Percentiles rank a stretch among this genome's conserved stretches.
Evolutionary conservation across 2,329 filamentous ascomycete genomes (phyloP).

Genomic region (Colletotrichum brevisporum): DNA sequence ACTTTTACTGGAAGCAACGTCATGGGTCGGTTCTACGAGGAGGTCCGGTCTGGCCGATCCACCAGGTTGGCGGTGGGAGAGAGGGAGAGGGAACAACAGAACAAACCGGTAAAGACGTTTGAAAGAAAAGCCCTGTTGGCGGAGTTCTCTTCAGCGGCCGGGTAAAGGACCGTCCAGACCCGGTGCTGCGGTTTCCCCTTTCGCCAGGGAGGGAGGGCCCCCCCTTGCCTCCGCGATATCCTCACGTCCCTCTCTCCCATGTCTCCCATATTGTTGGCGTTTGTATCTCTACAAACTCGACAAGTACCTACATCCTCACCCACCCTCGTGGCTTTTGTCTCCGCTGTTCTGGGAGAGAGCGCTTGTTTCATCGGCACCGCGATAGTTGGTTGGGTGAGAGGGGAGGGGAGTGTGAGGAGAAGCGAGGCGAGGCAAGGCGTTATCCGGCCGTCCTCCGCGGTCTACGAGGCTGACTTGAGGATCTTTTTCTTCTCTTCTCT

Average conservation of each 20-base stretch:
- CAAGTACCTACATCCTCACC: slow-evolving; percentile 29
- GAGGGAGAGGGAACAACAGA: no score
- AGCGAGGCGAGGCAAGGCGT: slow-evolving; percentile 18
- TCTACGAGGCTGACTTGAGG: slow-evolving; percentile 19
- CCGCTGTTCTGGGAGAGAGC: neutral
- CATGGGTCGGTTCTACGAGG: no score
- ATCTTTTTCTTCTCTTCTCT: neutral
- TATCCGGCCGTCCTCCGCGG: neutral
- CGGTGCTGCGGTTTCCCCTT: neutral
- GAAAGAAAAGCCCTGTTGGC: no score
- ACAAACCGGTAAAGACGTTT: no score
- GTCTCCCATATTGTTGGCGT: neutral
- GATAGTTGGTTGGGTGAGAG: slow-evolving; percentile 8
- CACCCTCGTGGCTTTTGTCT: neutral
- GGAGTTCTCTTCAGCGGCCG: slow-evolving; percentile 2
- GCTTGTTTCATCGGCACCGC: slow-evolving; percentile 4
- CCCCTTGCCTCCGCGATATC: slow-evolving; percentile 9
- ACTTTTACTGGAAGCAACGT: no score
- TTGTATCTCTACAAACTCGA: slow-evolving; percentile 33
- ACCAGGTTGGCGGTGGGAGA: no score
- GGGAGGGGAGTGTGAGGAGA: neutral
- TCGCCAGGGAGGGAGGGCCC: no score
- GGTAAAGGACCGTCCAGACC: neutral
- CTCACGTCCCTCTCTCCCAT: neutral
- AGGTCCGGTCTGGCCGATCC: no score